A percentile compares a stretch with the other conserved stretches of the same genome.
These are phyloP conservation scores for Penicillium parvum DNA, from an alignment of 495 filamentous ascomycete species.

Conservation along the genomic window DNA sequence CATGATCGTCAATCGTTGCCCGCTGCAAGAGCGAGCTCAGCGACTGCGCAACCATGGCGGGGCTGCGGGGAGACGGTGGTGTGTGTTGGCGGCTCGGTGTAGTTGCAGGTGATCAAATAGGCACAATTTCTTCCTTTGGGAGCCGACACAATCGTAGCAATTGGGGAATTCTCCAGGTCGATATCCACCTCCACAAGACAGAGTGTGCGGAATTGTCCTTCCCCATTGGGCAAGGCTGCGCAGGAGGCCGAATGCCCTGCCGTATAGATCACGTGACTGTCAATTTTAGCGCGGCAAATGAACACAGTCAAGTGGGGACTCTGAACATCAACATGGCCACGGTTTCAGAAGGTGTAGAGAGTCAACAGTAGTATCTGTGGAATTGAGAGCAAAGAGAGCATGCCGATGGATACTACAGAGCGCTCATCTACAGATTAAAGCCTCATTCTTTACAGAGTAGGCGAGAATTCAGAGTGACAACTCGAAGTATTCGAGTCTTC, in stretches of 20 bases:
- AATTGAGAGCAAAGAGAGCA: too few relatives aligned
- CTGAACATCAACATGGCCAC: too few relatives aligned
- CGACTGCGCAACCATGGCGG: slow-evolving; percentile 45
- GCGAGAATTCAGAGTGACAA: too few relatives aligned
- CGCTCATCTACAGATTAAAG: too few relatives aligned
- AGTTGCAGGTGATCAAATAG: background rate
- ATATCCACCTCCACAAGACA: slow-evolving; percentile 20
- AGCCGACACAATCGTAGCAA: background rate
- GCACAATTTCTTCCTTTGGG: background rate
- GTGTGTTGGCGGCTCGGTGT: background rate
- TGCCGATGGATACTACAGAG: too few relatives aligned
- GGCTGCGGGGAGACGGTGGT: slow-evolving; percentile 7
- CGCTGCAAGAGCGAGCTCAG: slow-evolving; percentile 53
- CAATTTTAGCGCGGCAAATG: background rate
- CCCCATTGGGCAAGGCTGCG: slow-evolving; percentile 20
- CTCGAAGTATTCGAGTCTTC: too few relatives aligned
- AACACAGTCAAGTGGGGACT: too few relatives aligned
- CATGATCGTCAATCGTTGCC: slow-evolving; percentile 68
- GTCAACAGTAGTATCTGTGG: too few relatives aligned
- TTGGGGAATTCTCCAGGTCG: slow-evolving; percentile 4
- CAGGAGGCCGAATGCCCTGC: slow-evolving; percentile 6
- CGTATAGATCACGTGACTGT: slow-evolving; percentile 20
- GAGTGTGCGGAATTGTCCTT: slow-evolving; percentile 27
- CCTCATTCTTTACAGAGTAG: too few relatives aligned
- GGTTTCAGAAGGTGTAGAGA: too few relatives aligned